Conservation (phyloP, 2,329 filamentous ascomycete species). For the Colletotrichum sp. region DNA sequence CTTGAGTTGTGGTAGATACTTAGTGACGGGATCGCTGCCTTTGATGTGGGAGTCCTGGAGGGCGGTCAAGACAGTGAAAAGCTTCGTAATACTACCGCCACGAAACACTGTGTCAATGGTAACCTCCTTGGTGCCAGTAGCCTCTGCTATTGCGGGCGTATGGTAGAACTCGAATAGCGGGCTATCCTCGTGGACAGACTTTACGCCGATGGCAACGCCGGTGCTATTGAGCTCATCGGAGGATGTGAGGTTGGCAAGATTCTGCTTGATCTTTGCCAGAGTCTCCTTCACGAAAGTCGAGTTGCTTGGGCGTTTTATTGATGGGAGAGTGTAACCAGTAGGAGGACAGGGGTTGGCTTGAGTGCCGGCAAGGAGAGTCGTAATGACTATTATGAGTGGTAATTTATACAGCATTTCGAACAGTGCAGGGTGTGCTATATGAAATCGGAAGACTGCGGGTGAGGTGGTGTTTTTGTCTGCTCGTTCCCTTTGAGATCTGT, state of each 20-base stretch:
- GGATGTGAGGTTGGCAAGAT: slow-evolving; percentile 10
- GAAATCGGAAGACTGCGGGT: not conserved
- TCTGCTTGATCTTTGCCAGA: not conserved
- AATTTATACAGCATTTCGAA: not conserved
- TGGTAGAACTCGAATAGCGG: slow-evolving; percentile 44
- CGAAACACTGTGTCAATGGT: slow-evolving; percentile 47
- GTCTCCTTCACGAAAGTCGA: not conserved
- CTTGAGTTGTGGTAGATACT: slow-evolving; percentile 24
- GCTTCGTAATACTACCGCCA: slow-evolving; percentile 46
- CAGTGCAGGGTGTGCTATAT: not conserved
- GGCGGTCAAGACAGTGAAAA: slow-evolving; percentile 42
- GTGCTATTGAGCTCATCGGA: slow-evolving; percentile 30
- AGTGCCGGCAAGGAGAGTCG: not conserved
- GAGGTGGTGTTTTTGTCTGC: not conserved
- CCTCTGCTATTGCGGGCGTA: slow-evolving; percentile 35
- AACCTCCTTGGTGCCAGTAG: slow-evolving; percentile 27
- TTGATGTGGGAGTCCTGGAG: slow-evolving; percentile 31
- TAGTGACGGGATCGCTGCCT: slow-evolving; percentile 31
- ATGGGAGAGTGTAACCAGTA: not conserved
- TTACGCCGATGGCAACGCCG: slow-evolving; percentile 42
- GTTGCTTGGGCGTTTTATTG: not conserved
- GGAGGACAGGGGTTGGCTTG: slow-evolving; percentile 3
- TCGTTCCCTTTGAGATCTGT: not conserved
- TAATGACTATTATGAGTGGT: not conserved
- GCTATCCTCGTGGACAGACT: slow-evolving; percentile 44